Evolutionary conservation across 2,329 filamentous ascomycete genomes (phyloP).

Genomic region (Xylariaceae sp.): DNA sequence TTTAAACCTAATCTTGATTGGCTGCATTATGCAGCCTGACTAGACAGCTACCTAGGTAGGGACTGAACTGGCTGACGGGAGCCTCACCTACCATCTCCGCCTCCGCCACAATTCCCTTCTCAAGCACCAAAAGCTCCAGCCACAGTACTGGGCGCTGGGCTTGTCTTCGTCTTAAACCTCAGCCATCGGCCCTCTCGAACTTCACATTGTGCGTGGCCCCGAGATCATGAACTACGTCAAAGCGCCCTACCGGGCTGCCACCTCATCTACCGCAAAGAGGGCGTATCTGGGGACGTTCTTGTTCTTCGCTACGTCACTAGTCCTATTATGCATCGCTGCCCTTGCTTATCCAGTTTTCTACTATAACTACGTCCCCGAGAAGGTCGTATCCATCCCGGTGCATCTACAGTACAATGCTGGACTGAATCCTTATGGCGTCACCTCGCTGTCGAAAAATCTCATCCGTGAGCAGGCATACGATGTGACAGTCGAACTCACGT

Average conservation of each 20-base stretch:
- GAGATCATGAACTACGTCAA: conserved; percentile 20
- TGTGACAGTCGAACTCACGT: conserved; percentile 65
- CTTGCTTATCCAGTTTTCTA: conserved; percentile 51
- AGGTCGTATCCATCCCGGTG: conserved; percentile 47
- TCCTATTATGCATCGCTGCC: conserved; percentile 44
- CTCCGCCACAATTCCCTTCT: too few species aligned
- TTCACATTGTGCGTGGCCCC: not conserved
- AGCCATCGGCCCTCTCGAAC: too few species aligned
- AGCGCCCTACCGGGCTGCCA: conserved; percentile 33
- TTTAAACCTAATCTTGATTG: too few species aligned
- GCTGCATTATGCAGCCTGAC: too few species aligned
- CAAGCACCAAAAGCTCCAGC: too few species aligned
- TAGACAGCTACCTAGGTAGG: too few species aligned
- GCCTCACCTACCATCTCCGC: too few species aligned
- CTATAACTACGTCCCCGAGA: conserved; percentile 52
- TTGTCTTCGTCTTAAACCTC: too few species aligned
- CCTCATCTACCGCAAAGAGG: conserved; percentile 48
- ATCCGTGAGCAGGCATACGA: conserved; percentile 79
- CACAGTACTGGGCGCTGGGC: too few species aligned
- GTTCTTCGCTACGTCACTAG: conserved; percentile 36
- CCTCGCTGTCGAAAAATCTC: conserved; percentile 47
- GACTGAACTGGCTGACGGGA: too few species aligned
- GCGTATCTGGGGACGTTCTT: conserved; percentile 44
- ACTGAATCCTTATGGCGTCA: conserved; percentile 49
- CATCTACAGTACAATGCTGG: conserved; percentile 55